Evolutionary conservation across 345 rosid genomes (phyloP).

Genomic region (Citrus reticulata): DNA sequence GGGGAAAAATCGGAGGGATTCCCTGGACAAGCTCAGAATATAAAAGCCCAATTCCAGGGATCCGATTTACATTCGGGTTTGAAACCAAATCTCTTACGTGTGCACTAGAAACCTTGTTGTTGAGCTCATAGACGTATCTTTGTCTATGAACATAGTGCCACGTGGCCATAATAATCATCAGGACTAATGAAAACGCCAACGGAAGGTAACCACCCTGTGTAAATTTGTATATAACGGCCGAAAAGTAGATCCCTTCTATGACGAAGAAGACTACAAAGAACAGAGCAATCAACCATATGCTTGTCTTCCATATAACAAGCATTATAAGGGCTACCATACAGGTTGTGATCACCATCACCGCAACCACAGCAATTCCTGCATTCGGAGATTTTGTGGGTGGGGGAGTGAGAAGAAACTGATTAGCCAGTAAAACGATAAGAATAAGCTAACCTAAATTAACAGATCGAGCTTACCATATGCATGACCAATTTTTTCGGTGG

Average conservation of each 20-base stretch:
- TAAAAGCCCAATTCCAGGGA: constrained; percentile 66
- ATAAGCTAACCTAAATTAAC: too few relatives aligned
- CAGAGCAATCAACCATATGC: constrained; percentile 28
- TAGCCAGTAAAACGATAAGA: too few relatives aligned
- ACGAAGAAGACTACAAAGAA: constrained; percentile 37
- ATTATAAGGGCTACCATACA: constrained; percentile 53
- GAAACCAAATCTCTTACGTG: constrained; percentile 34
- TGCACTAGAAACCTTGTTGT: constrained; percentile 53
- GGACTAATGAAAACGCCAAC: constrained; percentile 30
- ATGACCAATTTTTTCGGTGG: constrained; percentile 61
- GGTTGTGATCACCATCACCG: constrained; percentile 66
- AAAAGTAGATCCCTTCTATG: constrained; percentile 43
- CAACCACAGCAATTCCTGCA: constrained; percentile 61
- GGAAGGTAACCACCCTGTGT: constrained; percentile 60
- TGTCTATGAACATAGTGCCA: constrained; percentile 63
- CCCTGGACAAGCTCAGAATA: constrained; percentile 81
- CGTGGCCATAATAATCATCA: constrained; percentile 51
- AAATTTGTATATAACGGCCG: constrained; percentile 60
- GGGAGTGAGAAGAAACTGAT: too few relatives aligned
- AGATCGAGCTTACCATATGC: constrained; percentile 59
- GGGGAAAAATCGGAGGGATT: constrained; percentile 69
- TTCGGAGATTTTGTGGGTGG: too few relatives aligned
- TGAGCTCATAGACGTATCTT: constrained; percentile 49
- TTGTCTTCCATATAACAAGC: constrained; percentile 70
- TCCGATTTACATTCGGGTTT: constrained; percentile 34